Conservation (phyloP, 176 grass and related monocot species). For the Pharus latifolius region DNA sequence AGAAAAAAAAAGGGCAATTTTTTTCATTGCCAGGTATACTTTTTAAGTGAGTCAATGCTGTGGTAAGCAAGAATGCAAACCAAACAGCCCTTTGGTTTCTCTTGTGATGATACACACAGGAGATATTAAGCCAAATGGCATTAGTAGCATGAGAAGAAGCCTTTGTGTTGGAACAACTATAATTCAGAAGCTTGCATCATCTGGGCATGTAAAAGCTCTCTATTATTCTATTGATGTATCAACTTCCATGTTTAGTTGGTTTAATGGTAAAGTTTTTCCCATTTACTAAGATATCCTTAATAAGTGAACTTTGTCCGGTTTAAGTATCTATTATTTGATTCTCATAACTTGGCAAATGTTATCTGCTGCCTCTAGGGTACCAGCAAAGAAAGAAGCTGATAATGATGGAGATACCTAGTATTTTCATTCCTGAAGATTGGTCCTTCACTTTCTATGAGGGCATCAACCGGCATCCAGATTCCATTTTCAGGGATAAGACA, state of each 20-base stretch:
- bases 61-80: too few species aligned
- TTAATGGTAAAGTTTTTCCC: neutral
- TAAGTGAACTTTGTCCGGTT: neutral
- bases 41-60: too few species aligned
- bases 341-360: constrained; percentile 7
- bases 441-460: constrained; percentile 99
- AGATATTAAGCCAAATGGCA: too few species aligned
- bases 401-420: constrained; percentile 99
- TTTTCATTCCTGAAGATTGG: constrained; percentile 98
- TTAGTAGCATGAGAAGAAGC: too few species aligned
- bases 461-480: constrained; percentile 78
- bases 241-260: neutral
- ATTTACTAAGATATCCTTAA: neutral
- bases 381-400: constrained; percentile 81
- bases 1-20: too few species aligned
- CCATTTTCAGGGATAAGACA: constrained; percentile 85
- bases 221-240: neutral
- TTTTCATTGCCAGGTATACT: too few species aligned
- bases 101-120: too few species aligned
- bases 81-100: too few species aligned
- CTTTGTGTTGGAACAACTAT: neutral
- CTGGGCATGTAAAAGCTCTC: neutral
- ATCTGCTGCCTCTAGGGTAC: constrained; percentile 42
- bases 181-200: neutral
- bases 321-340: neutral